These are phyloP conservation scores for Fusarium sp. DNA, from an alignment of 2,329 filamentous ascomycete species.

Conservation along the genomic window DNA sequence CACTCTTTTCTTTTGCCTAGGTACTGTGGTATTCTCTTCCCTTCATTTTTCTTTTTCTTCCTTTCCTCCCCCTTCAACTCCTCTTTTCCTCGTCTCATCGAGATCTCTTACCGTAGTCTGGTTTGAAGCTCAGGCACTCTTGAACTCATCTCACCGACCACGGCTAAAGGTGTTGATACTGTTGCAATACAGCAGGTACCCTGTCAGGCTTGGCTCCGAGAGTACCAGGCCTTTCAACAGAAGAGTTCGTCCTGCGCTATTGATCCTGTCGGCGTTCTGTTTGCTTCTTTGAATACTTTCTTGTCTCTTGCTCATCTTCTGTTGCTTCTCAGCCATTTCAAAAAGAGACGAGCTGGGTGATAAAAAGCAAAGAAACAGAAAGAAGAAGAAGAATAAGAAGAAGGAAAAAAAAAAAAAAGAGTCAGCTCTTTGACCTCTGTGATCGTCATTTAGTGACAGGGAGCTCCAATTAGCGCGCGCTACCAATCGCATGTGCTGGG, in stretches of 20 bases:
- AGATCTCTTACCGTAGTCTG: constrained; percentile 6
- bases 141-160: constrained; percentile 21
- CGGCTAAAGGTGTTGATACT: constrained; percentile 8
- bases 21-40: constrained; percentile 2
- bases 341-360: neutral
- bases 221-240: neutral
- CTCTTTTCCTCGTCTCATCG: neutral
- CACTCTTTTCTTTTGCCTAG: constrained; percentile 15
- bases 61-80: constrained; percentile 1
- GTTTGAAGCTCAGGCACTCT: constrained; percentile 1
- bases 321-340: constrained; percentile 8
- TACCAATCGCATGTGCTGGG: constrained; percentile 21
- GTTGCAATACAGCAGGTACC: constrained; percentile 1
- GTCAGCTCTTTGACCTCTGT: constrained; percentile 17
- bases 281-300: constrained; percentile 15
- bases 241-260: neutral
- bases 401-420: constrained; percentile 19
- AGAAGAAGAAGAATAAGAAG: constrained; percentile 3
- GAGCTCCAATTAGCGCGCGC: constrained; percentile 40
- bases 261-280: neutral
- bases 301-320: constrained; percentile 32
- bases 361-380: constrained; percentile 11
- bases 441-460: constrained; percentile 30
- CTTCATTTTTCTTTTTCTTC: constrained; percentile 9
- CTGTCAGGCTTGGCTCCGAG: neutral